Base-by-base conservation (phyloP, 805 yeast species). In the Candida alai region DNA sequence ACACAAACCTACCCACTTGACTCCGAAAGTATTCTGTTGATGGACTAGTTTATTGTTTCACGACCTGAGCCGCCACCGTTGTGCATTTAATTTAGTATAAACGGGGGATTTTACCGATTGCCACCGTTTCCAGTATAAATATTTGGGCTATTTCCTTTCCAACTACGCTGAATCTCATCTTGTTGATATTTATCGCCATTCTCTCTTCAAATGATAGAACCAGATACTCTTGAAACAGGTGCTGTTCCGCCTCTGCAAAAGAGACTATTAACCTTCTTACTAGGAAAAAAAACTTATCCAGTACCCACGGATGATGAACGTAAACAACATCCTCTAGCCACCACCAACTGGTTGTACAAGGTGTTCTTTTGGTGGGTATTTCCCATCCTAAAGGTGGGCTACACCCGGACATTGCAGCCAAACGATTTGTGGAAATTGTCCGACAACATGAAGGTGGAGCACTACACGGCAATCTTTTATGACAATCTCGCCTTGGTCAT, bases 311-410 rank as follows among this genome's bases (percentile, higher is more conserved):
- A 61, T 4, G 70, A 68, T 3, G 82, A 78, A 36, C 57, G 82
- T 36, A 52, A 44, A 17, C 48, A 51, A 1, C 75, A 60, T 42
- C 80, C 80, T 7, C 25, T 25, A n/a, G 14, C 24, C 1, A 23
- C 19, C 12, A 60, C 68, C n/a, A 65, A 64, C 35, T 17, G 47
- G 21, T 12, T 74, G 14, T 61, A 63, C 17, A 60, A 56, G 42
- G 20, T 65, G 0, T 72, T 78, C 45, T 75, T 79, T 52, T 70
- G 79, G 76, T 82, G 87, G 85, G 55, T 81, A 28, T 52, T 58
- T 24, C 85, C 85, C 0, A 44, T 82, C 30, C 55, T 82, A 62
- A 59, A 54, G 15, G 73, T 72, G 5, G 88, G 88, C 6, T 82
- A 82, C 53, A 77, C 73, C 52, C 66, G 88, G 48, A 79, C 86